Percentiles rank a stretch among this genome's conserved stretches.
Conservation (phyloP, 2,329 filamentous ascomycete genomes). For the Colletotrichum truncatum region DNA sequence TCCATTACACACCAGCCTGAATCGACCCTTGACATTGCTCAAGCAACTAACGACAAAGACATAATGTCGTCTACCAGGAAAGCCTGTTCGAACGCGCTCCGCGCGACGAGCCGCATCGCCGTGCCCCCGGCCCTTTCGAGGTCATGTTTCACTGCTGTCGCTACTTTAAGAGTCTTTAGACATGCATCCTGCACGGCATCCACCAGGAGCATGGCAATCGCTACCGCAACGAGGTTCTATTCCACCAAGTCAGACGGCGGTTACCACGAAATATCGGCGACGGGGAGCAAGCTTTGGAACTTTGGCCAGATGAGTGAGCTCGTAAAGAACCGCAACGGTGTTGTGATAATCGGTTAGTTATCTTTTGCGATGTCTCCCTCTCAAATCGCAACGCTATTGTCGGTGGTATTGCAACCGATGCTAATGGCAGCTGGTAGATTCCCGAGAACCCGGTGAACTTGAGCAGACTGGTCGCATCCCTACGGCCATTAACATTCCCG, state of each 20-base stretch:
- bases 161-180: background rate
- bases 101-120: background rate
- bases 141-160: background rate
- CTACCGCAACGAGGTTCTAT: conserved; percentile 7
- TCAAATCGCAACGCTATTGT: background rate
- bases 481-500: conserved; percentile 81
- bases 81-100: conserved; percentile 1
- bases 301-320: conserved; percentile 55
- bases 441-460: conserved; percentile 78
- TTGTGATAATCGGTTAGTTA: conserved; percentile 20
- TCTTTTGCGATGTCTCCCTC: background rate
- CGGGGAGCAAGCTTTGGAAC: conserved; percentile 51
- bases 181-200: background rate
- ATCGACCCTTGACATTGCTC: too few species aligned
- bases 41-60: background rate
- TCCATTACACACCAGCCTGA: too few species aligned
- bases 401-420: background rate
- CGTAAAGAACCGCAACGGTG: background rate
- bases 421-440: conserved; percentile 56
- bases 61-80: background rate
- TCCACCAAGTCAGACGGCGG: conserved; percentile 10
- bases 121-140: background rate
- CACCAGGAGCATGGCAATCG: background rate
- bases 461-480: conserved; percentile 77
- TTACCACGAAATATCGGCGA: conserved; percentile 25